Evolutionary conservation across 2,329 filamentous ascomycete species (phyloP).

Genomic region (Cladosporium sp.): DNA sequence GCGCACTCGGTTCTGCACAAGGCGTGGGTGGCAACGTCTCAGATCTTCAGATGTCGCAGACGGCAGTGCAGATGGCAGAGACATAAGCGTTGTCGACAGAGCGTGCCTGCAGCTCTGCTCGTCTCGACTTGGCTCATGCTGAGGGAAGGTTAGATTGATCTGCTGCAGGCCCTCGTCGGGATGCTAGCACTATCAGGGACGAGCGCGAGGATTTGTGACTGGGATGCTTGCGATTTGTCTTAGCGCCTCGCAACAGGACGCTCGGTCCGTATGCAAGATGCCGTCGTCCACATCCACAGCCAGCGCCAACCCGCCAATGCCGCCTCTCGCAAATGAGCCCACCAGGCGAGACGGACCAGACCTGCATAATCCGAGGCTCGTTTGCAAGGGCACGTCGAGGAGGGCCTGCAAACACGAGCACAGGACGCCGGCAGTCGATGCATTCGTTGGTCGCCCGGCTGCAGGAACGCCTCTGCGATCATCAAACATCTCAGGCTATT

Average conservation of each 20-base stretch:
- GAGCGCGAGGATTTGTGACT: constrained; percentile 11
- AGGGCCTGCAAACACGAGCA: background rate
- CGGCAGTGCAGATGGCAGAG: background rate
- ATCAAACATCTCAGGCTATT: background rate
- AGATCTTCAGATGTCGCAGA: background rate
- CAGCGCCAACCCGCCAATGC: constrained; percentile 11
- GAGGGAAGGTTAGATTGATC: constrained; percentile 11
- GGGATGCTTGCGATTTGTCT: constrained; percentile 12
- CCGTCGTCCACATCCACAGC: background rate
- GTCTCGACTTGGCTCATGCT: constrained; percentile 4
- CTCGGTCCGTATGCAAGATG: constrained; percentile 7
- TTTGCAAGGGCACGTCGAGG: background rate
- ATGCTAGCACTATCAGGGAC: background rate
- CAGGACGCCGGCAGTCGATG: background rate
- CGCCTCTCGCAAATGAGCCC: background rate
- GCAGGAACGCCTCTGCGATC: background rate
- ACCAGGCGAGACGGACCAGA: background rate
- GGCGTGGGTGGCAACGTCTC: background rate
- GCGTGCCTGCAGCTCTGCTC: background rate
- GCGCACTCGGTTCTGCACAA: background rate
- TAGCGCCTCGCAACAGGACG: constrained; percentile 5
- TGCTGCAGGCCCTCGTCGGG: background rate
- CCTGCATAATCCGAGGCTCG: constrained; percentile 6
- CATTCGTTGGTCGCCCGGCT: background rate
- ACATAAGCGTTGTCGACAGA: background rate